Percentiles rank a stretch among this genome's conserved stretches.
These are phyloP conservation scores for Bolboschoenus planiculmis DNA, from an alignment of 176 grass and related monocot genomes.

Conservation along the genomic window DNA sequence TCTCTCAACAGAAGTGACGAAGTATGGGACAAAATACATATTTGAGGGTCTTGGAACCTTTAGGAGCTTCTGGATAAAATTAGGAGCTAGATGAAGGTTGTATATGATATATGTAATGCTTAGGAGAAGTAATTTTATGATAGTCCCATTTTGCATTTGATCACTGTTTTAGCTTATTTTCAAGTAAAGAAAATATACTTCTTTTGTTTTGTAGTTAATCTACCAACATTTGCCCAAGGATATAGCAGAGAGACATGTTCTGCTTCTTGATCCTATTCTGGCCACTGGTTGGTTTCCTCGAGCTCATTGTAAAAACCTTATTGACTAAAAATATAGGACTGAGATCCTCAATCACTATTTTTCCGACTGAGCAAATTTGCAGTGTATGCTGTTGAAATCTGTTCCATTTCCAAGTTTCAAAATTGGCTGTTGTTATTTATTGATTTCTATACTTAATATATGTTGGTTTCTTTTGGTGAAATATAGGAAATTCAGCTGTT, in stretches of 20 bases:
- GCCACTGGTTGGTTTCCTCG: constrained; percentile 57
- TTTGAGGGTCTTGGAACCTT: background rate
- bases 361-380: background rate
- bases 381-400: background rate
- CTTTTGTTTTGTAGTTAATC: constrained; percentile 53
- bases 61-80: background rate
- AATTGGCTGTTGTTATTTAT: background rate
- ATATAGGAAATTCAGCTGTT: constrained; percentile 71
- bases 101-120: background rate
- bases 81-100: background rate
- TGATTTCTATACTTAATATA: background rate
- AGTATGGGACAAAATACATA: background rate
- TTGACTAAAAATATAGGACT: background rate
- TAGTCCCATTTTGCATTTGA: background rate
- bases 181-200: constrained; percentile 13
- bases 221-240: constrained; percentile 82
- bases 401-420: background rate
- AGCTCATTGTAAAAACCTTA: no score
- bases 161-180: background rate
- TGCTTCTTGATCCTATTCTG: constrained; percentile 92
- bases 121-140: background rate
- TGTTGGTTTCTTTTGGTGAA: background rate
- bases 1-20: background rate
- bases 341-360: background rate
- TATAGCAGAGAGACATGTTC: constrained; percentile 75